Conservation (phyloP, 2,329 filamentous ascomycete genomes). For the Arthrobotrys sphaeroides region DNA sequence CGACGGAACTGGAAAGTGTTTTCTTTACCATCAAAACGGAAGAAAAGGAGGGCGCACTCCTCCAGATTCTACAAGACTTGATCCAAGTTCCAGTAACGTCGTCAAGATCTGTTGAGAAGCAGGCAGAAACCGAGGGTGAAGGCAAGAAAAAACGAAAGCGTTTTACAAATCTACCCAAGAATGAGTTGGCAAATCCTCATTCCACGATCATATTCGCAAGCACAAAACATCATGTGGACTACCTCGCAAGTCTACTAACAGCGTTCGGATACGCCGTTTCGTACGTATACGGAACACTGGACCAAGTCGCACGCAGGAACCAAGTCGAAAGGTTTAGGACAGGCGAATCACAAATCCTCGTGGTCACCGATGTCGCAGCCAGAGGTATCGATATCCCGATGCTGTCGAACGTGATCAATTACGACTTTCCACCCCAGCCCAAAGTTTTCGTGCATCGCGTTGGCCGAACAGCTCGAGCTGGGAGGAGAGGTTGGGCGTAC, state of each 20-base stretch:
- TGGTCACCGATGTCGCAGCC: constrained; percentile 95
- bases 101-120: constrained; percentile 66
- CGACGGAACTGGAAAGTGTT: constrained; percentile 91
- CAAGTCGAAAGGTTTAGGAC: constrained; percentile 90
- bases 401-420: constrained; percentile 97
- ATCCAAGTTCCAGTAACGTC: constrained; percentile 85
- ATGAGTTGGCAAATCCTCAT: constrained; percentile 71
- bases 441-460: constrained; percentile 98
- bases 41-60: constrained; percentile 90
- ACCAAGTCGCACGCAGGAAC: constrained; percentile 90
- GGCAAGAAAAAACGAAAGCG: constrained; percentile 76
- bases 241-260: constrained; percentile 81
- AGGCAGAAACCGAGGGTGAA: constrained; percentile 62
- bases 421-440: constrained; percentile 94
- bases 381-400: constrained; percentile 98
- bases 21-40: constrained; percentile 93
- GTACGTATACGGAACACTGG: constrained; percentile 91
- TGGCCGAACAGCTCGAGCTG: constrained; percentile 92
- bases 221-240: constrained; percentile 98
- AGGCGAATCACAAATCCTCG: constrained; percentile 86
- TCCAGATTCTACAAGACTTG: constrained; percentile 88
- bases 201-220: constrained; percentile 95
- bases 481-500: constrained; percentile 92
- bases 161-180: constrained; percentile 64
- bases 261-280: constrained; percentile 87